These are phyloP conservation scores for Hypholoma sublateritium DNA, from an alignment of 768 basidiomycete genomes.

Conservation along the genomic window DNA sequence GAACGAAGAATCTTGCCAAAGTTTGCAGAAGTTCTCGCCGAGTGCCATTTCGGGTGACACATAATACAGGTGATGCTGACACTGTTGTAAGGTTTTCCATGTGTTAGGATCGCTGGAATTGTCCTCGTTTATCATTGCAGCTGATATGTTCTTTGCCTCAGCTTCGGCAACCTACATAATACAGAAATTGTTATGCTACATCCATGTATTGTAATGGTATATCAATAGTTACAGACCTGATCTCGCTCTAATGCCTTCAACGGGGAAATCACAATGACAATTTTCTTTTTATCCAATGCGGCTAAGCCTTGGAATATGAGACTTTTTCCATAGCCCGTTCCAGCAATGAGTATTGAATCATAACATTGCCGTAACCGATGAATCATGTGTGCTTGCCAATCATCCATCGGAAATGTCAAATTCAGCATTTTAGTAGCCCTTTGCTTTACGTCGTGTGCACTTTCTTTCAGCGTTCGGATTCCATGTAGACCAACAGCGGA, in stretches of 20 bases:
- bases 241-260: constrained; percentile 26
- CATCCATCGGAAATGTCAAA: too few relatives aligned
- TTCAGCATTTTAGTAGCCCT: too few relatives aligned
- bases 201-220: not conserved
- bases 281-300: constrained; percentile 11
- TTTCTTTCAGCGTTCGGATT: too few relatives aligned
- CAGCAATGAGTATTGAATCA: constrained; percentile 21
- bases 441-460: too few relatives aligned
- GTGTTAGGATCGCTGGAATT: not conserved
- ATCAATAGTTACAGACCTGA: not conserved
- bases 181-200: not conserved
- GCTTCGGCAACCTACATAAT: not conserved
- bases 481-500: too few relatives aligned
- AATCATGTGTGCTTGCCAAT: not conserved
- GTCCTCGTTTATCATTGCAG: constrained; percentile 1
- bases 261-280: constrained; percentile 25
- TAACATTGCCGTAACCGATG: constrained; percentile 13
- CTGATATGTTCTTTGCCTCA: not conserved
- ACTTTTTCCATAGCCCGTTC: constrained; percentile 27
- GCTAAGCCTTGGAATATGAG: constrained; percentile 26
- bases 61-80: constrained; percentile 15
- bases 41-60: constrained; percentile 27
- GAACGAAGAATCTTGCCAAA: constrained; percentile 28
- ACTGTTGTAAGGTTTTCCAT: constrained; percentile 14
- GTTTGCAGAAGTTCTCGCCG: constrained; percentile 19